Evolutionary conservation across 2,329 filamentous ascomycete species (phyloP).

Genomic region (Penicillium sp.): DNA sequence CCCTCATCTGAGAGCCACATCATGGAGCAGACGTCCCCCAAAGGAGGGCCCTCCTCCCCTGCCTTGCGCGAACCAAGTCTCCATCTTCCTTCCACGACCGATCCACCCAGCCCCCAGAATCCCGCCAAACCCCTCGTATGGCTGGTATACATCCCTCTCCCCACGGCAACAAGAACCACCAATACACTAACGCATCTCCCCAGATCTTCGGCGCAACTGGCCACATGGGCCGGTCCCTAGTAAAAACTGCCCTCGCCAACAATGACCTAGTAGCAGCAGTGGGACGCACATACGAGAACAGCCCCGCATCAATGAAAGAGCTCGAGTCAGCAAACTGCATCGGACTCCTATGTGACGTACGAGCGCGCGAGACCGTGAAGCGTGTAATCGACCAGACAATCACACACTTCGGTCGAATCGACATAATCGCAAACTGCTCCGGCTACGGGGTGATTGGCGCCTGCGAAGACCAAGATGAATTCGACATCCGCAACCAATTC

Average conservation of each 20-base stretch:
- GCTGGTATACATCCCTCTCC: conserved; percentile 63
- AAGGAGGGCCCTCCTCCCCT: conserved; percentile 25
- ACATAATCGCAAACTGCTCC: conserved; percentile 89
- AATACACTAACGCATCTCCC: conserved; percentile 1
- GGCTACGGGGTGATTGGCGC: conserved; percentile 94
- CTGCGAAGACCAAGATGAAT: conserved; percentile 94
- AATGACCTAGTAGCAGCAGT: conserved; percentile 84
- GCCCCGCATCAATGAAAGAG: conserved; percentile 66
- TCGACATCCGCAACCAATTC: conserved; percentile 92
- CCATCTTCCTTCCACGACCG: conserved; percentile 76
- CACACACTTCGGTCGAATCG: conserved; percentile 73
- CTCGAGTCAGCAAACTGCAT: conserved; percentile 66
- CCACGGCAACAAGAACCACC: neutral
- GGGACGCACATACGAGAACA: conserved; percentile 77
- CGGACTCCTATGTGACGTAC: conserved; percentile 84
- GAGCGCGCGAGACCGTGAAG: conserved; percentile 73
- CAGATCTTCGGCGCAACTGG: conserved; percentile 95
- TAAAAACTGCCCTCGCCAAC: conserved; percentile 74
- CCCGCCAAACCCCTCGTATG: conserved; percentile 76
- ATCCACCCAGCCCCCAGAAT: conserved; percentile 71
- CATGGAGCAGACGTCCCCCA: conserved; percentile 23
- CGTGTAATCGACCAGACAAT: conserved; percentile 69
- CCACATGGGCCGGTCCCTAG: conserved; percentile 88
- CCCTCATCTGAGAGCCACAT: neutral
- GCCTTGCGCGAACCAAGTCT: conserved; percentile 44